Percentiles rank a stretch among this genome's conserved stretches.
Evolutionary conservation across 2,329 filamentous ascomycete species (phyloP).

Genomic region (Aureobasidium sp.): DNA sequence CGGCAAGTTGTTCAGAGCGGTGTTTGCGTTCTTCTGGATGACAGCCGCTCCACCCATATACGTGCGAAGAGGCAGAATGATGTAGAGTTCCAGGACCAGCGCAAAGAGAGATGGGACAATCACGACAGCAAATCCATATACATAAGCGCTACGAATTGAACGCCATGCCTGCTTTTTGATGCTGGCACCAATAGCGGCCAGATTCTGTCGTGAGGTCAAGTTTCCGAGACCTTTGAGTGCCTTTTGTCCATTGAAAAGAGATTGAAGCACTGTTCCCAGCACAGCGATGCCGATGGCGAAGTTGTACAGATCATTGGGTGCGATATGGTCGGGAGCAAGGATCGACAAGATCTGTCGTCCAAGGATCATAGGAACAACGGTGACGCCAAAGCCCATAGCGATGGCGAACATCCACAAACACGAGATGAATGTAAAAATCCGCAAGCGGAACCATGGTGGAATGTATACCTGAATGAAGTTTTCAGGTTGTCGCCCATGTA

Average conservation of each 20-base stretch:
- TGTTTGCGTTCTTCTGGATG: neutral
- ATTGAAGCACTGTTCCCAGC: slow-evolving; percentile 61
- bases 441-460: slow-evolving; percentile 72
- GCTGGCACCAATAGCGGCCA: slow-evolving; percentile 22
- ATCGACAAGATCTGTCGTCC: slow-evolving; percentile 71
- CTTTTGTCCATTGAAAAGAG: slow-evolving; percentile 25
- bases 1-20: slow-evolving; percentile 15
- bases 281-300: slow-evolving; percentile 86
- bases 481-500: slow-evolving; percentile 33
- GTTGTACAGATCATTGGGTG: slow-evolving; percentile 91
- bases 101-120: slow-evolving; percentile 76
- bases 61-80: slow-evolving; percentile 79
- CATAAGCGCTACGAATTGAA: slow-evolving; percentile 57
- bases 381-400: slow-evolving; percentile 73
- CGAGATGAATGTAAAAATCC: slow-evolving; percentile 79
- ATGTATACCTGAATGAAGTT: slow-evolving; percentile 56
- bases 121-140: slow-evolving; percentile 67
- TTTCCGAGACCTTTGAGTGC: slow-evolving; percentile 16
- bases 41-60: slow-evolving; percentile 44
- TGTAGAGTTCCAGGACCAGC: slow-evolving; percentile 76
- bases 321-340: slow-evolving; percentile 62
- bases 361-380: slow-evolving; percentile 77
- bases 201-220: slow-evolving; percentile 19
- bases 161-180: slow-evolving; percentile 25
- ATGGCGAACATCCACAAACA: slow-evolving; percentile 93